Evolutionary conservation across 176 grass and related monocot species (phyloP).

Genomic region (Guadua angustifolia): DNA sequence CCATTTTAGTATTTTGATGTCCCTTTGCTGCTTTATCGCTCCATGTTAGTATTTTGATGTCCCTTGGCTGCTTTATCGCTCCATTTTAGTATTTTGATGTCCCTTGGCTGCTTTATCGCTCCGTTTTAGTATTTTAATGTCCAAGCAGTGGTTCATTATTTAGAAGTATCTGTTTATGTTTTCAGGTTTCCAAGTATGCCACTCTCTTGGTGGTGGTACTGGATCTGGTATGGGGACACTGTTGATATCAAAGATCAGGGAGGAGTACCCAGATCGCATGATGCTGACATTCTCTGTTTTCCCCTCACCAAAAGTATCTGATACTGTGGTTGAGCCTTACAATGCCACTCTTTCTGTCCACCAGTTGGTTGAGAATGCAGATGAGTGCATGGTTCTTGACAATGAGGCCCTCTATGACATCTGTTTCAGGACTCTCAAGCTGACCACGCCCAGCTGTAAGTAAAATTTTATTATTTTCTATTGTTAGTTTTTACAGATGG

Average conservation of each 20-base stretch:
- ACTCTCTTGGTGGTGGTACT: conserved; percentile 62
- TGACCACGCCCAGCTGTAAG: conserved; percentile 67
- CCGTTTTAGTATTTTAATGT: no score
- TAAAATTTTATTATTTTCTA: neutral
- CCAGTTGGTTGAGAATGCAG: conserved; percentile 63
- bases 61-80: no score
- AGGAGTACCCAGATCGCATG: conserved; percentile 64
- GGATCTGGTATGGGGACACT: conserved; percentile 67
- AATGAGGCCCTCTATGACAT: conserved; percentile 68
- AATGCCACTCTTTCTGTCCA: conserved; percentile 63
- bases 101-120: no score
- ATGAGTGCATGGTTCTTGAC: conserved; percentile 69
- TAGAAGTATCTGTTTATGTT: neutral
- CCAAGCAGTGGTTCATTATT: neutral
- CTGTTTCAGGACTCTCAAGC: conserved; percentile 65
- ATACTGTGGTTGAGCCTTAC: conserved; percentile 66
- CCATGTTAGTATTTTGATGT: no score
- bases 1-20: neutral
- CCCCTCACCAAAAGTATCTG: conserved; percentile 60
- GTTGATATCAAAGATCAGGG: conserved; percentile 62
- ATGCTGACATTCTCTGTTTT: conserved; percentile 73
- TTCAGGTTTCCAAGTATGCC: conserved; percentile 67
- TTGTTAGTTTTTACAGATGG: conserved; percentile 13
- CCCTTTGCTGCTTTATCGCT: no score
- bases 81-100: no score